Evolutionary conservation across 2,329 filamentous ascomycete species (phyloP).

Genomic region (Pseudomassariella vexata): DNA sequence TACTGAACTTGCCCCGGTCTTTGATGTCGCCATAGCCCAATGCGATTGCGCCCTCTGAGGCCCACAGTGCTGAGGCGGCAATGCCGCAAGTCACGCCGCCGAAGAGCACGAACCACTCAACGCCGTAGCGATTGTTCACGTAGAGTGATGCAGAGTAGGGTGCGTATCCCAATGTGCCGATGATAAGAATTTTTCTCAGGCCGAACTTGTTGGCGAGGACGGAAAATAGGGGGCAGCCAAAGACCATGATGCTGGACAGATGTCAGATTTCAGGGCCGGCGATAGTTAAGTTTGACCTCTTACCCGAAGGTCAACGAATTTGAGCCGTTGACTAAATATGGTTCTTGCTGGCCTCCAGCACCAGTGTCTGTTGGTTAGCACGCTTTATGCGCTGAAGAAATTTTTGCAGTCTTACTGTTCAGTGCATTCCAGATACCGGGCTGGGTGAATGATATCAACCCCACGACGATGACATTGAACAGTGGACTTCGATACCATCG

Average conservation of each 20-base stretch:
- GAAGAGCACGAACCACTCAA: constrained; percentile 26
- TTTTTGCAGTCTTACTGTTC: constrained; percentile 27
- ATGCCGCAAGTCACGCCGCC: constrained; percentile 26
- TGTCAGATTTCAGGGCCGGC: background rate
- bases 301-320: constrained; percentile 35
- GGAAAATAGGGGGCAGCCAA: constrained; percentile 7
- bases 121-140: constrained; percentile 24
- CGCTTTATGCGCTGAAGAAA: too few relatives aligned
- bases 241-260: constrained; percentile 10
- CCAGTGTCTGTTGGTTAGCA: constrained; percentile 18
- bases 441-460: constrained; percentile 36
- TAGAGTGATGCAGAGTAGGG: constrained; percentile 22
- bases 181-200: constrained; percentile 23
- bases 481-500: constrained; percentile 35
- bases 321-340: constrained; percentile 32
- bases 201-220: constrained; percentile 12
- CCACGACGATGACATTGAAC: constrained; percentile 39
- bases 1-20: constrained; percentile 36
- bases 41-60: constrained; percentile 31
- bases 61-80: constrained; percentile 31
- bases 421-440: constrained; percentile 42
- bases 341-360: constrained; percentile 27
- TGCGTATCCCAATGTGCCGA: constrained; percentile 23
- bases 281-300: background rate
- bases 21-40: constrained; percentile 39